Evolutionary conservation across 2,329 filamentous ascomycete species (phyloP).

Genomic region (Scedosporium apiospermum): DNA sequence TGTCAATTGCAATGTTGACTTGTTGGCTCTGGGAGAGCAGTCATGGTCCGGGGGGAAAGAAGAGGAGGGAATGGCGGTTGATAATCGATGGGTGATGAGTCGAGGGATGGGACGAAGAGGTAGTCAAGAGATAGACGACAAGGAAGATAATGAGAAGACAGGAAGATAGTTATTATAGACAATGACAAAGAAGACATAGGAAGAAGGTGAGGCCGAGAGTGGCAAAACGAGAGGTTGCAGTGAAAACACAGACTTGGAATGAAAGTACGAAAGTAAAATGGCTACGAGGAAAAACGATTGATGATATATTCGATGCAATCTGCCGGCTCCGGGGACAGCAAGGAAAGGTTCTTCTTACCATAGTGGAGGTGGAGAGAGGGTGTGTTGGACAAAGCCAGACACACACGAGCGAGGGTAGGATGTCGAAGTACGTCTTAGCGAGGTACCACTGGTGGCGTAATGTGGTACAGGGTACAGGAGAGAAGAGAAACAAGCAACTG

Average conservation of each 20-base stretch:
- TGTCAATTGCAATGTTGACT: neutral
- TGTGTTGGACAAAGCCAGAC: constrained; percentile 24
- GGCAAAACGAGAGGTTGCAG: constrained; percentile 14
- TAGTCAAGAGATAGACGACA: neutral
- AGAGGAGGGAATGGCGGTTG: neutral
- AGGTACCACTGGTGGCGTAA: constrained; percentile 27
- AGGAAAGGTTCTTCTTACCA: constrained; percentile 40
- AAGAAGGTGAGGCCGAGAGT: constrained; percentile 7
- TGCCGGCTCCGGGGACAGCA: constrained; percentile 24
- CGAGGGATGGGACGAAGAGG: neutral
- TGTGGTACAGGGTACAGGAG: constrained; percentile 23
- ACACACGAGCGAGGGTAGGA: constrained; percentile 7
- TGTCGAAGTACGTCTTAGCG: constrained; percentile 19
- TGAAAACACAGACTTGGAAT: constrained; percentile 14
- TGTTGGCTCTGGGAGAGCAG: neutral
- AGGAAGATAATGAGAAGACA: no score
- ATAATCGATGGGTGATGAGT: neutral
- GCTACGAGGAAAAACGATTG: constrained; percentile 21
- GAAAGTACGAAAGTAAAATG: constrained; percentile 15
- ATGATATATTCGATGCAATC: constrained; percentile 36
- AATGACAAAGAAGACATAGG: neutral
- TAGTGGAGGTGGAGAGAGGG: constrained; percentile 31
- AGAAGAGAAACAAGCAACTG: constrained; percentile 12
- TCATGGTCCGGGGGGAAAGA: neutral
- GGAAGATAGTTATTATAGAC: no score